These are phyloP conservation scores for Plectranthus barbatus DNA, from an alignment of 257 asterid species.

Conservation along the genomic window DNA sequence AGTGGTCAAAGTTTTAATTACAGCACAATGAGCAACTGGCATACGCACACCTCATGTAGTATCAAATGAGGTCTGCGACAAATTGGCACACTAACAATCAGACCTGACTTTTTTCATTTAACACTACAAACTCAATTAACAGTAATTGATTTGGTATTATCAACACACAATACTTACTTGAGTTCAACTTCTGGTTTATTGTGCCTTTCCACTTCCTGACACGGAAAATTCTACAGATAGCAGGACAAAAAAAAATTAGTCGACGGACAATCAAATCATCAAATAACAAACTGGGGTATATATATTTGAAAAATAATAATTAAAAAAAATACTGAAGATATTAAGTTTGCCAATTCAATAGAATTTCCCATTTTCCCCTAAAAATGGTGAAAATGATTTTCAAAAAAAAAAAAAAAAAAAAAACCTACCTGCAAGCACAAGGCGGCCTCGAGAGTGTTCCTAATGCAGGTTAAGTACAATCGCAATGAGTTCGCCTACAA, in stretches of 20 bases:
- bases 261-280: background rate
- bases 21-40: background rate
- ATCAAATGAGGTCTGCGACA: too few relatives aligned
- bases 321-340: background rate
- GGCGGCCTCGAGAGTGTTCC: conserved; percentile 87
- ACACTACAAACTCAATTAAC: background rate
- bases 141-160: background rate
- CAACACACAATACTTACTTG: conserved; percentile 48
- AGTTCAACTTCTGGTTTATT: conserved; percentile 98
- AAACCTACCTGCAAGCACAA: conserved; percentile 79
- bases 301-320: background rate
- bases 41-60: too few relatives aligned
- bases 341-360: background rate
- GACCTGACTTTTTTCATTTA: background rate
- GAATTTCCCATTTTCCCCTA: background rate
- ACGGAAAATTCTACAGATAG: conserved; percentile 85
- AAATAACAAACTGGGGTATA: background rate
- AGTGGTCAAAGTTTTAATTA: background rate
- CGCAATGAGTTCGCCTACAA: conserved; percentile 52
- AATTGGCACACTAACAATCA: too few relatives aligned
- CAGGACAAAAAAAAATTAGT: conserved; percentile 4
- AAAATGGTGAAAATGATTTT: conserved; percentile 2
- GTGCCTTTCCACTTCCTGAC: conserved; percentile 99
- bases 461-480: conserved; percentile 67
- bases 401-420: too few relatives aligned